These are phyloP conservation scores for Pleurotus sapidus DNA, from an alignment of 768 basidiomycete genomes.

Conservation along the genomic window DNA sequence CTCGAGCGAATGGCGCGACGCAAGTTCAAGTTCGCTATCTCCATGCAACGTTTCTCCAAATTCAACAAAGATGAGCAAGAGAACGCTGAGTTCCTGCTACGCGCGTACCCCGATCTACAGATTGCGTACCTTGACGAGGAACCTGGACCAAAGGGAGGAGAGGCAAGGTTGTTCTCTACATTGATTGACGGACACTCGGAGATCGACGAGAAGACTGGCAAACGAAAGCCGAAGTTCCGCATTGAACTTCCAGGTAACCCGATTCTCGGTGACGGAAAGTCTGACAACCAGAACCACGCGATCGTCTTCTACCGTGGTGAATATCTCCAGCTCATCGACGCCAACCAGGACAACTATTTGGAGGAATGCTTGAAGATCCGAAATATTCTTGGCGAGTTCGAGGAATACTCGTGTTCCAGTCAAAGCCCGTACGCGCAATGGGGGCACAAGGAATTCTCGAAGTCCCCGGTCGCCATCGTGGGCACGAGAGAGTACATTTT, in stretches of 20 bases:
- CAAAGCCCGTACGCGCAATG: constrained; percentile 96
- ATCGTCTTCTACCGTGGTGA: constrained; percentile 99
- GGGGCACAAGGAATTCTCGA: constrained; percentile 91
- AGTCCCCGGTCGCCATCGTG: constrained; percentile 92
- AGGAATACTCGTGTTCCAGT: constrained; percentile 86
- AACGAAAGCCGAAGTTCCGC: constrained; percentile 95
- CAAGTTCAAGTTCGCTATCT: constrained; percentile 98
- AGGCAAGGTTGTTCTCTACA: constrained; percentile 86
- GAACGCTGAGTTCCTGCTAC: constrained; percentile 95
- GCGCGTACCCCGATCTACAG: constrained; percentile 97
- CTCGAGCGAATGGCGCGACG: constrained; percentile 94
- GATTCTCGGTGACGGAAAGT: constrained; percentile 98
- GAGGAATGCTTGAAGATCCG: constrained; percentile 99
- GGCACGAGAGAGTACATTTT: constrained; percentile 99
- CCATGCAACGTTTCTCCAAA: constrained; percentile 99
- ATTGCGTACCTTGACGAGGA: constrained; percentile 99
- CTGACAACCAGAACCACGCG: constrained; percentile 99
- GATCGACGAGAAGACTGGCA: constrained; percentile 82
- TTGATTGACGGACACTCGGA: constrained; percentile 98
- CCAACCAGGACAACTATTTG: constrained; percentile 99
- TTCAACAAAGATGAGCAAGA: constrained; percentile 99
- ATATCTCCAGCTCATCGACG: constrained; percentile 98
- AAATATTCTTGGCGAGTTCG: constrained; percentile 96
- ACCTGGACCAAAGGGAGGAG: constrained; percentile 81
- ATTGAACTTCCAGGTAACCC: constrained; percentile 98